These are phyloP conservation scores for Hypoxylon rickii DNA, from an alignment of 495 filamentous ascomycete genomes.

Conservation along the genomic window DNA sequence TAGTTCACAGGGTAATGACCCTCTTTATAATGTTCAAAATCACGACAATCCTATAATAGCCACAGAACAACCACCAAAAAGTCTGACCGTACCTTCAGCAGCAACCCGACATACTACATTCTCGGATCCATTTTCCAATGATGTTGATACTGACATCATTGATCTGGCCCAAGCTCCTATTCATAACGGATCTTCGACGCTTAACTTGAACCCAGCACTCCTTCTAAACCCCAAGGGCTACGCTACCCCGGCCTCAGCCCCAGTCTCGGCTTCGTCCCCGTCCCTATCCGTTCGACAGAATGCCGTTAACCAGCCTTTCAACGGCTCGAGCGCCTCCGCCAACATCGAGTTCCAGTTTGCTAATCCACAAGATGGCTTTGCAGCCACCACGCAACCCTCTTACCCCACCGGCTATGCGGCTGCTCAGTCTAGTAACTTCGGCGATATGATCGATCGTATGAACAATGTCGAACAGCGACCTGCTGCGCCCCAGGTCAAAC, in stretches of 20 bases:
- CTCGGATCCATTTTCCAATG: slow-evolving; percentile 12
- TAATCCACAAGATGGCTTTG: slow-evolving; percentile 35
- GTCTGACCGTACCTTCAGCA: background rate
- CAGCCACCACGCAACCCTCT: slow-evolving; percentile 8
- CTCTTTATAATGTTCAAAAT: slow-evolving; percentile 3
- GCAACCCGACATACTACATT: slow-evolving; percentile 3
- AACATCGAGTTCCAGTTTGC: slow-evolving; percentile 50
- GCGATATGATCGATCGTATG: slow-evolving; percentile 65
- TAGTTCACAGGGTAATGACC: slow-evolving; percentile 24
- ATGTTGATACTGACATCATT: slow-evolving; percentile 13
- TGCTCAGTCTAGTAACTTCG: slow-evolving; percentile 44
- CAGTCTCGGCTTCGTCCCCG: background rate
- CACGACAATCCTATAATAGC: background rate
- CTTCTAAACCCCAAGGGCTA: slow-evolving; percentile 46
- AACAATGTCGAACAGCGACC: slow-evolving; percentile 71
- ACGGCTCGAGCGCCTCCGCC: slow-evolving; percentile 17
- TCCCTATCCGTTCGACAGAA: slow-evolving; percentile 13
- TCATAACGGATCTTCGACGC: slow-evolving; percentile 29
- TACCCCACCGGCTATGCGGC: slow-evolving; percentile 8
- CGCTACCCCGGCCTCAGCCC: slow-evolving; percentile 2
- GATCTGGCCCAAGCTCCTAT: slow-evolving; percentile 20
- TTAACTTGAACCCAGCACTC: slow-evolving; percentile 40
- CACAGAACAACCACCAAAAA: slow-evolving; percentile 5
- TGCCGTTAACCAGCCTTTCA: slow-evolving; percentile 8
- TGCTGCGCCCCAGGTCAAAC: slow-evolving; percentile 63